These are phyloP conservation scores for Coemansia sp. DNA, from an alignment of 192 early-diverging fungal genomes.

Conservation along the genomic window DNA sequence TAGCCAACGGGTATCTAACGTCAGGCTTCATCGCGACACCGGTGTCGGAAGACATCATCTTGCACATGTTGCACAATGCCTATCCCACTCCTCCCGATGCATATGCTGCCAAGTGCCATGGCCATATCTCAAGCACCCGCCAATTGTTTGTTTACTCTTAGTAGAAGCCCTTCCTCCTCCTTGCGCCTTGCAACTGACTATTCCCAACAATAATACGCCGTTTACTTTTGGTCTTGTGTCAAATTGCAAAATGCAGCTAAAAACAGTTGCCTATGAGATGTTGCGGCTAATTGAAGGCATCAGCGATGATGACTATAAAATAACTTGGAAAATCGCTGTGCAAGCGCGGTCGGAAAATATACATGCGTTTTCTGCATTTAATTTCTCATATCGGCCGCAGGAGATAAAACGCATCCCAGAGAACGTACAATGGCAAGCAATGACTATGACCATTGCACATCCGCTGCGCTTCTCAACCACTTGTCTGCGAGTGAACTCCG, in stretches of 20 bases:
- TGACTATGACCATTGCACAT: conserved; percentile 3
- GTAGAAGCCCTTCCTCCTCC: not conserved
- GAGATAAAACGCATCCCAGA: not conserved
- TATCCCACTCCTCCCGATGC: not conserved
- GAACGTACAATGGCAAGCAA: not conserved
- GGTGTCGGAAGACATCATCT: not conserved
- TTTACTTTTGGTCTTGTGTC: not conserved
- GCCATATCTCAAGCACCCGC: not conserved
- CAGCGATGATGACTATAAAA: too few species aligned
- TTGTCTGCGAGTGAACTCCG: not conserved
- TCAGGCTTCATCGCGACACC: not conserved
- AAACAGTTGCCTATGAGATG: too few species aligned
- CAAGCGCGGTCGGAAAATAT: not conserved
- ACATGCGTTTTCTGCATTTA: conserved; percentile 7
- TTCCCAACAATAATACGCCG: not conserved
- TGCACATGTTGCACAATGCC: not conserved
- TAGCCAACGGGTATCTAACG: not conserved
- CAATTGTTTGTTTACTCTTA: not conserved
- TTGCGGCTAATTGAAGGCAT: too few species aligned
- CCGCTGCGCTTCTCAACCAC: conserved; percentile 1
- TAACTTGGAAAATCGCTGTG: not conserved
- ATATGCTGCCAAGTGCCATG: not conserved
- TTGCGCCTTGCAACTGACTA: not conserved
- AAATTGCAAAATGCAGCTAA: not conserved
- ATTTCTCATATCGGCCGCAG: conserved; percentile 1